Evolutionary conservation across 2,329 filamentous ascomycete genomes (phyloP), one percentile per base, ranked within the genome.

Genomic region (Colletotrichum lupini): DNA sequence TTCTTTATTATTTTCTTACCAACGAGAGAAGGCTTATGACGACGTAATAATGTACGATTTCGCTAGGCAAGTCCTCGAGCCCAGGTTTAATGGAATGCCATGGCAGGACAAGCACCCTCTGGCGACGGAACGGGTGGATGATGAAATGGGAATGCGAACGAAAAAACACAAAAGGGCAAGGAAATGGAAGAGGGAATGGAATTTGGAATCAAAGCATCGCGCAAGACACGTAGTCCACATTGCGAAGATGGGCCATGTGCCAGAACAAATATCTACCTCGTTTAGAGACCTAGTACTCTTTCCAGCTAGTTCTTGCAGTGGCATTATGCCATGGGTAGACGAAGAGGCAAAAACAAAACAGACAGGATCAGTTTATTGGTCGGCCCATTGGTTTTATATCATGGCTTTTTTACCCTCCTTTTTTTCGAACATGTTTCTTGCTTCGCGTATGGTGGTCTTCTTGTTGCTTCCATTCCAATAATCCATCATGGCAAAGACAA

Each of bases 241-340:
- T 42, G 60, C 35, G 26, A 60, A 16, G 19, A 19, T 14, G 24
- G 32, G 5, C 24, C 30, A 42, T 22, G 6, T 35, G 49, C 16
- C 52, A 42, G 26, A 58, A 3, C 22, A 22, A 24, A 66, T 7
- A 52, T 42, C 32, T 11, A 46, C 16, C 55, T 6, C 28, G 30
- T 11, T 9, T 11, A 30, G 56, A 7, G 22, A 26, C 35, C 35
- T 60, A 42, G 7, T 12, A 32, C 7, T 14, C 7, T 57, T 42
- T 52, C 56, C 53, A 55, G 52, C 26, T 49, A 19, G 12, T 49
- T 60, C 46, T 57, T 67, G 57, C 55, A 61, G 26, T 61, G 28
- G 68, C 37, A 58, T 74, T 73, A 42, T 71, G 66, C 71, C 49
- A 71, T 46, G 60, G 70, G 46, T 73, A 71, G 71, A 73, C 67